Conservation (phyloP, 225 moss, liverwort and hornwort species). For the Takakia lepidozioides region DNA sequence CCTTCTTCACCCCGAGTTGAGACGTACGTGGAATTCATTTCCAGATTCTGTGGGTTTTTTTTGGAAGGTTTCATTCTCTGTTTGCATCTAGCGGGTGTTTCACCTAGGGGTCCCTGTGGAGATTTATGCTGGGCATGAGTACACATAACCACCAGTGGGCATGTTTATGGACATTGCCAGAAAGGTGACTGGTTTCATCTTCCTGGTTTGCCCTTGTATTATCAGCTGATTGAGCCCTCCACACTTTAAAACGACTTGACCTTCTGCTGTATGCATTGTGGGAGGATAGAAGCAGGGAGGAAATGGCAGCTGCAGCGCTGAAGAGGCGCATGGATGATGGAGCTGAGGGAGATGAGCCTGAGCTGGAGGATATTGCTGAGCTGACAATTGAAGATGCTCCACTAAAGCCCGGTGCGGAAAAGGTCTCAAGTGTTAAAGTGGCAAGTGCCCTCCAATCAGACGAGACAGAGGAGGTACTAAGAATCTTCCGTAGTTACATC, state of each 20-base stretch:
- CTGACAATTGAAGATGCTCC: slow-evolving; percentile 26
- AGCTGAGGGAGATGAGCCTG: slow-evolving; percentile 32
- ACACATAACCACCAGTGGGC: no score
- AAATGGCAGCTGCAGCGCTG: slow-evolving; percentile 21
- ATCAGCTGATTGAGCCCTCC: not conserved
- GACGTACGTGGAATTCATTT: slow-evolving; percentile 17
- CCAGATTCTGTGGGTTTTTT: slow-evolving; percentile 3
- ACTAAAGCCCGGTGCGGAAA: slow-evolving; percentile 8
- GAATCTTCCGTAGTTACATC: no score
- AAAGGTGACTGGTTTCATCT: not conserved
- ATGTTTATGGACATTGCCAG: no score
- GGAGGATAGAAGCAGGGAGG: slow-evolving; percentile 24
- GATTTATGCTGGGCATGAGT: no score
- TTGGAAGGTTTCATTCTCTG: not conserved
- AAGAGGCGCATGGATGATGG: slow-evolving; percentile 22
- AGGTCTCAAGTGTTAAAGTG: slow-evolving; percentile 19
- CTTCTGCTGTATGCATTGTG: not conserved
- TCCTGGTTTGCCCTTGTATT: not conserved
- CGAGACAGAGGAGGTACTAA: slow-evolving; percentile 53
- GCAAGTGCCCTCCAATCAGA: slow-evolving; percentile 12
- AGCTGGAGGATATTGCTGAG: slow-evolving; percentile 36
- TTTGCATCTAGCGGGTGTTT: not conserved
- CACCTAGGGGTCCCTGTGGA: not conserved
- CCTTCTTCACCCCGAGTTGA: slow-evolving; percentile 44
- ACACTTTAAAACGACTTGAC: not conserved